Evolutionary conservation across 306 rosid genomes (phyloP), one percentile per base, ranked within the genome.

Genomic region (Casuarina glauca): DNA sequence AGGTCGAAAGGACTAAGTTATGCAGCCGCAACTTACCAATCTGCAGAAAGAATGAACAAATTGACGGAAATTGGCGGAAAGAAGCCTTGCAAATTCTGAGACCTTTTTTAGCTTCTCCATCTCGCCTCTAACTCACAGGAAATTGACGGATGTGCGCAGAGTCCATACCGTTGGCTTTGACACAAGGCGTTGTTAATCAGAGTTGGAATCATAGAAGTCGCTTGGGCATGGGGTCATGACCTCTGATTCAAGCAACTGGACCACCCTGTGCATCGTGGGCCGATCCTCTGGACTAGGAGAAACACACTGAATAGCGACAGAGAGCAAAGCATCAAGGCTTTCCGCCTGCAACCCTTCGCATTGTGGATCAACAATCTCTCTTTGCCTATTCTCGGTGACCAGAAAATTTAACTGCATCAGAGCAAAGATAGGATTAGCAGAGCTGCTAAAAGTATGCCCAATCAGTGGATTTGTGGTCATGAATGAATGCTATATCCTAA

Each of bases 151-250:
- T 50, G 72, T 77, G 78, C 61, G 79, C 82, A 74, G 58, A 60
- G 70, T 72, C 79, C 35, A 76, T 76, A 71, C 69, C 69, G 72
- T 54, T 39, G 55, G 16, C 61, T n/a, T 74, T 63, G 64, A 82
- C 67, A 54, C 50, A 72, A 7, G 74, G 42, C 66, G 69, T 79
- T 85, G 32, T 26, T 79, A 96, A 12, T 95, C 99, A 11, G 97
- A 90, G 84, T 68, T 88, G 69, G 98, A 88, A 80, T 91, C 99
- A 35, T 88, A 96, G 80, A 91, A 96, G 80, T 96, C 98, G 73
- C 99, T 93, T 63, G 96, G 98, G 91, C 98, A 96, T 8, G 97
- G 99, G 69, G 99, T 91, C 91, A 90, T 87, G 76, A 96, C 93
- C 85, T 96, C 99, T 38, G 99, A 86, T 86, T 96, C 99, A 73